A percentile compares a stretch with the other conserved stretches of the same genome.
Evolutionary conservation across 139 green algal species (phyloP).

Genomic region (Coelastrella sp.): DNA sequence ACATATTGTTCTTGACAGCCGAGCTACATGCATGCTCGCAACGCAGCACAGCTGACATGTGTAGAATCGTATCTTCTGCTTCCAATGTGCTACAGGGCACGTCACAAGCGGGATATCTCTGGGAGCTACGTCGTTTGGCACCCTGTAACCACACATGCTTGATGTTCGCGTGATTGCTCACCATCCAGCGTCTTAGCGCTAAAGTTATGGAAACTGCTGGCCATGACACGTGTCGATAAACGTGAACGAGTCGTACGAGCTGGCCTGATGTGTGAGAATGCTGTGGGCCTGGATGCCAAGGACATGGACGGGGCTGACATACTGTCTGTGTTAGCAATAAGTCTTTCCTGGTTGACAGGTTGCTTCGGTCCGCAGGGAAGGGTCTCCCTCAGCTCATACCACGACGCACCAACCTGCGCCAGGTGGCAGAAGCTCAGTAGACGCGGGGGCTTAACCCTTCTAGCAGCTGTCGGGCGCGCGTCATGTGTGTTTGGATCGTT

Average conservation of each 20-base stretch:
- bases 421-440: no score
- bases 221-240: neutral
- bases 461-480: no score
- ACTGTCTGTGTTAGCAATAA: neutral
- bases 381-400: no score
- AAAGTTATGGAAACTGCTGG: slow-evolving; percentile 54
- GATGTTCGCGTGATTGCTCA: neutral
- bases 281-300: neutral
- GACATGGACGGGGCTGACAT: neutral
- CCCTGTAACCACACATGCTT: slow-evolving; percentile 11
- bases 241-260: neutral
- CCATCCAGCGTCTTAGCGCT: slow-evolving; percentile 55
- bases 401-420: no score
- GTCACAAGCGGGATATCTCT: no score
- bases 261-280: neutral
- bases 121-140: neutral
- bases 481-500: no score
- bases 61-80: neutral
- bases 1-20: no score
- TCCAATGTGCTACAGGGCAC: neutral
- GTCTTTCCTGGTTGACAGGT: neutral
- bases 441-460: no score
- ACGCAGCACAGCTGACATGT: no score
- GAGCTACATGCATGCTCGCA: no score
- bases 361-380: no score